Conservation (phyloP, 495 filamentous ascomycete genomes). For the Hypoxylon fuscum region DNA sequence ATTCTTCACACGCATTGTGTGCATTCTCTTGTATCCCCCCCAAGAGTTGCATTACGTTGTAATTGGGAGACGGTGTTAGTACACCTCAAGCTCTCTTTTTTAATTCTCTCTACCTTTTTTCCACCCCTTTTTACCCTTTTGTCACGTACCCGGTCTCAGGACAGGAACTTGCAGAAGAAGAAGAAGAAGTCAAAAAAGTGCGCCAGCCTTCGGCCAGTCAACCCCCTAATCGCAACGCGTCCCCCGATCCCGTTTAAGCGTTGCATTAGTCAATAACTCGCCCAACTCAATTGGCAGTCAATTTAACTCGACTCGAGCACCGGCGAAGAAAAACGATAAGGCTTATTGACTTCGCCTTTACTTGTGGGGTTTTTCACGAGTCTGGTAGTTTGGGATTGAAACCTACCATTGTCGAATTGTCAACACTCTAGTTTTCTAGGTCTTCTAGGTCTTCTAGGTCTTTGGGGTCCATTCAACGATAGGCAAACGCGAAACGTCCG, state of each 20-base stretch:
- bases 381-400: conserved; percentile 14
- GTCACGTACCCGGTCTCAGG: not conserved
- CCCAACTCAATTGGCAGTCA: conserved; percentile 27
- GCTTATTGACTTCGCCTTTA: conserved; percentile 13
- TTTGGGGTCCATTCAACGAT: conserved; percentile 8
- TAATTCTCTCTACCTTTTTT: not conserved
- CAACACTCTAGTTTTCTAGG: conserved; percentile 19
- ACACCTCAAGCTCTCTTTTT: conserved; percentile 4
- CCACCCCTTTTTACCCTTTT: not conserved
- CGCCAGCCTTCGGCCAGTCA: conserved; percentile 2
- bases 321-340: conserved; percentile 18
- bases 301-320: conserved; percentile 28
- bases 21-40: not conserved
- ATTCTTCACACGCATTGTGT: conserved; percentile 12
- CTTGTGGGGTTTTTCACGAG: conserved; percentile 16
- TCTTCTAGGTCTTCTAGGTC: conserved; percentile 12
- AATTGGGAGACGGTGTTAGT: conserved; percentile 32
- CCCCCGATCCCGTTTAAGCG: conserved; percentile 20
- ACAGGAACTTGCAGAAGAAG: no score
- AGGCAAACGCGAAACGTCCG: conserved; percentile 23
- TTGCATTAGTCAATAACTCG: conserved; percentile 24
- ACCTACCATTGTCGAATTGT: conserved; percentile 31
- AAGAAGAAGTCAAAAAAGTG: not conserved
- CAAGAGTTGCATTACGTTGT: not conserved
- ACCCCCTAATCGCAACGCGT: conserved; percentile 28